phyloP scores from a whole-genome alignment of 371 early-diverging fungal species.

The Lichtheimia ornata region DNA sequence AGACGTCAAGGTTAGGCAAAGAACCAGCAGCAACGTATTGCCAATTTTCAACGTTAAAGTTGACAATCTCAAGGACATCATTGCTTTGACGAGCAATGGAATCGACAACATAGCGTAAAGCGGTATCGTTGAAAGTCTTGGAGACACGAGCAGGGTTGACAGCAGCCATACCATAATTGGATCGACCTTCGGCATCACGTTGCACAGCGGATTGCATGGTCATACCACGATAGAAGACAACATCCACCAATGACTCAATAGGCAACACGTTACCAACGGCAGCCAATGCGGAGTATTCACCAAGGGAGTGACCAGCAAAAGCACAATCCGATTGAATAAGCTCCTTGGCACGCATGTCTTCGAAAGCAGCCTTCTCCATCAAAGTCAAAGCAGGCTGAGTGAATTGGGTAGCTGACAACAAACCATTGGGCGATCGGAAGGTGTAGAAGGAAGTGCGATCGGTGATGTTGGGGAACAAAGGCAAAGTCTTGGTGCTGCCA shows the following conservation, averaged over 20 bases:
- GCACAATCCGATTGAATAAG: constrained; percentile 82
- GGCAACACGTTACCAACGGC: constrained; percentile 90
- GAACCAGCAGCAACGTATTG: constrained; percentile 97
- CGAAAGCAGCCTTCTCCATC: constrained; percentile 92
- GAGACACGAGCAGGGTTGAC: constrained; percentile 92
- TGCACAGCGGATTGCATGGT: constrained; percentile 95
- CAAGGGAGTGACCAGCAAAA: constrained; percentile 96
- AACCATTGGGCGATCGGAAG: constrained; percentile 88
- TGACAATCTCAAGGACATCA: constrained; percentile 92
- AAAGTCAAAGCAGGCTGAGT: constrained; percentile 92
- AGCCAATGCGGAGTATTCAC: constrained; percentile 94
- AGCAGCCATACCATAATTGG: constrained; percentile 95
- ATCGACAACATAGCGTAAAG: constrained; percentile 80
- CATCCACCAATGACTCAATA: constrained; percentile 86
- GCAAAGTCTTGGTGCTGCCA: constrained; percentile 72
- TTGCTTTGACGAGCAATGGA: constrained; percentile 78
- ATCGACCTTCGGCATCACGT: constrained; percentile 81
- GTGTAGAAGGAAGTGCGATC: constrained; percentile 84
- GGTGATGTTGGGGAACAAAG: constrained; percentile 90
- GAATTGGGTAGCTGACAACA: constrained; percentile 95
- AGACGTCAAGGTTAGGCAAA: constrained; percentile 74
- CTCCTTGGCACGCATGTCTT: constrained; percentile 89
- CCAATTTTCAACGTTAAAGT: constrained; percentile 95
- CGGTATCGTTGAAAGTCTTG: constrained; percentile 83
- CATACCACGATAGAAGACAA: constrained; percentile 96